Evolutionary conservation across 805 yeast genomes (phyloP).

Genomic region (Candida ficus): DNA sequence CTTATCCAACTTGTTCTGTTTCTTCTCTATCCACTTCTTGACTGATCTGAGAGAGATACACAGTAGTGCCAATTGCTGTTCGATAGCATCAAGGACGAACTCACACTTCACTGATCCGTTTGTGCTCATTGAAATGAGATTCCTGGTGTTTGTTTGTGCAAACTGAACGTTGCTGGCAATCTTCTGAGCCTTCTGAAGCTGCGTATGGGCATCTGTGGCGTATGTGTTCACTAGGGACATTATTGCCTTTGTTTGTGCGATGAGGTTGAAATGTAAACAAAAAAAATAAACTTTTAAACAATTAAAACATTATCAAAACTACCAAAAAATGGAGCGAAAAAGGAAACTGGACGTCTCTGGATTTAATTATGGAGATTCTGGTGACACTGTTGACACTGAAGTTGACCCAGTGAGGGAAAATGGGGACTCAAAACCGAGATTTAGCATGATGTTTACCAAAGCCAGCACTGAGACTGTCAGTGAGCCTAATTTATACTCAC

Average conservation of each 20-base stretch:
- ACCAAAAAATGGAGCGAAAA: background rate
- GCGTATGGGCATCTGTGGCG: constrained; percentile 1
- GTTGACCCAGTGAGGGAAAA: background rate
- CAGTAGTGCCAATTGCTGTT: constrained; percentile 42
- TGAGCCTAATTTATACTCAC: background rate
- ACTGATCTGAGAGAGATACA: constrained; percentile 29
- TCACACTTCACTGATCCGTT: constrained; percentile 29
- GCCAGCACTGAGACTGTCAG: background rate
- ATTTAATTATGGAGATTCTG: constrained; percentile 17
- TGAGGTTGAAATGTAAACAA: constrained; percentile 1
- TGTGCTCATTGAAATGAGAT: background rate
- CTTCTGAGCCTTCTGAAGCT: constrained; percentile 3
- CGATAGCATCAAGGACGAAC: constrained; percentile 40
- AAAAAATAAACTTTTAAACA: background rate
- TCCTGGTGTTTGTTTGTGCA: background rate
- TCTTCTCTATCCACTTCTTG: constrained; percentile 24
- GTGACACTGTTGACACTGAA: too few species aligned
- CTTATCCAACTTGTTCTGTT: constrained; percentile 21
- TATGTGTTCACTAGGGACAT: constrained; percentile 2
- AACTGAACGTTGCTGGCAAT: constrained; percentile 1
- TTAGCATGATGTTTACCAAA: constrained; percentile 1
- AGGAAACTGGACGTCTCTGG: background rate
- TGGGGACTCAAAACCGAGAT: background rate
- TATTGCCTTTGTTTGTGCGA: background rate
- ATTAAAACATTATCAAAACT: background rate